A percentile compares a stretch with the other conserved stretches of the same genome.
Conservation (phyloP, 768 basidiomycete genomes). For the Pulveroboletus frians region DNA sequence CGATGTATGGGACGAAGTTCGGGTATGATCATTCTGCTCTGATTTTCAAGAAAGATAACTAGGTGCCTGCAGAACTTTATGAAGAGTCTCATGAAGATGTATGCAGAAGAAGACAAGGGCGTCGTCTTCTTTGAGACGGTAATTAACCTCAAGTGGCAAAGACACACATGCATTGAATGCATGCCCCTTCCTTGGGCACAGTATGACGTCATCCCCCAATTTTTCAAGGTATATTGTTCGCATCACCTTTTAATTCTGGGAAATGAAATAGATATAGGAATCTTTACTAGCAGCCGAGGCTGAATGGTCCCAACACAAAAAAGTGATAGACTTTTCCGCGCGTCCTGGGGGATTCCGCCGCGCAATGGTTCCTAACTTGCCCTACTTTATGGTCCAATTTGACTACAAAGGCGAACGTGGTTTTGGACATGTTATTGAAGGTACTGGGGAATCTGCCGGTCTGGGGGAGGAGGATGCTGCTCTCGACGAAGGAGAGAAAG, state of each 20-base stretch:
- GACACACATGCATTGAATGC: constrained; percentile 90
- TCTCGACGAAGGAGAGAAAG: constrained; percentile 82
- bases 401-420: constrained; percentile 98
- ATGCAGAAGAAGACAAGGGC: constrained; percentile 86
- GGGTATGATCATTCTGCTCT: constrained; percentile 44
- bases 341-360: constrained; percentile 91
- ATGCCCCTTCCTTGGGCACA: constrained; percentile 87
- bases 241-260: background rate
- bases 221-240: constrained; percentile 66
- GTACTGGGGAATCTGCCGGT: constrained; percentile 59
- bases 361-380: constrained; percentile 92
- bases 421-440: constrained; percentile 98
- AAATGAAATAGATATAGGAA: constrained; percentile 50
- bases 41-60: background rate
- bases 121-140: constrained; percentile 96
- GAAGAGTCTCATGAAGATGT: constrained; percentile 97
- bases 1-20: constrained; percentile 97
- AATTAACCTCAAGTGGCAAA: constrained; percentile 77
- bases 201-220: constrained; percentile 84
- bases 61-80: constrained; percentile 51
- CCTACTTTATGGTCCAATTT: constrained; percentile 99
- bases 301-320: constrained; percentile 99
- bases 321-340: constrained; percentile 88
- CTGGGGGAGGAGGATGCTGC: constrained; percentile 60
- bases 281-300: constrained; percentile 88